These are phyloP conservation scores for Aspergillus calidoustus DNA, from an alignment of 2,329 filamentous ascomycete species.

Conservation along the genomic window DNA sequence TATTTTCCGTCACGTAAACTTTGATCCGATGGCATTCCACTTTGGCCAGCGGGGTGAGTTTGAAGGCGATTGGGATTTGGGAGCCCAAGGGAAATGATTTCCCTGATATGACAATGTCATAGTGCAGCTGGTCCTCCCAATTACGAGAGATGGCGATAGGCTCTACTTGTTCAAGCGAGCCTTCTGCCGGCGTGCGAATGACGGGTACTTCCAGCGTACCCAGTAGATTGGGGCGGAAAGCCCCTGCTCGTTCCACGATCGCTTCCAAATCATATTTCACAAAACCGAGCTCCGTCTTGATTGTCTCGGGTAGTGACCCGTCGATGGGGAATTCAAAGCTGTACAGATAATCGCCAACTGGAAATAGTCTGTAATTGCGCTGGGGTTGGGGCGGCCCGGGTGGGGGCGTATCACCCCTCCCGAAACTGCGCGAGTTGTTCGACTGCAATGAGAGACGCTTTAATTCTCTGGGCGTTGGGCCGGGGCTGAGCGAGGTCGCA, in stretches of 20 bases:
- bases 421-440: conserved; percentile 83
- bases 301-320: conserved; percentile 78
- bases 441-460: conserved; percentile 78
- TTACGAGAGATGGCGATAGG: conserved; percentile 91
- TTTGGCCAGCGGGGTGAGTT: conserved; percentile 88
- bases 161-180: conserved; percentile 87
- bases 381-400: conserved; percentile 64
- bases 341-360: conserved; percentile 73
- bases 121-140: conserved; percentile 94
- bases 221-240: conserved; percentile 85
- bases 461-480: conserved; percentile 50
- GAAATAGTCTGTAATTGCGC: conserved; percentile 85
- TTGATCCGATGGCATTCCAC: conserved; percentile 92
- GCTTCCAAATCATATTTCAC: conserved; percentile 90
- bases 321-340: conserved; percentile 84
- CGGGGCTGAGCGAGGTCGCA: conserved; percentile 50
- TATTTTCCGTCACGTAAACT: conserved; percentile 85
- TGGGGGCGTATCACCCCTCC: conserved; percentile 72
- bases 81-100: conserved; percentile 91
- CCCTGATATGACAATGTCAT: conserved; percentile 94
- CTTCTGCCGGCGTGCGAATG: conserved; percentile 82
- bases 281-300: conserved; percentile 81
- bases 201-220: conserved; percentile 81
- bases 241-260: conserved; percentile 80
- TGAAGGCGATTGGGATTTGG: conserved; percentile 90